These are phyloP conservation scores for Blastomyces silverae DNA, from an alignment of 2,329 filamentous ascomycete species.

Conservation along the genomic window DNA sequence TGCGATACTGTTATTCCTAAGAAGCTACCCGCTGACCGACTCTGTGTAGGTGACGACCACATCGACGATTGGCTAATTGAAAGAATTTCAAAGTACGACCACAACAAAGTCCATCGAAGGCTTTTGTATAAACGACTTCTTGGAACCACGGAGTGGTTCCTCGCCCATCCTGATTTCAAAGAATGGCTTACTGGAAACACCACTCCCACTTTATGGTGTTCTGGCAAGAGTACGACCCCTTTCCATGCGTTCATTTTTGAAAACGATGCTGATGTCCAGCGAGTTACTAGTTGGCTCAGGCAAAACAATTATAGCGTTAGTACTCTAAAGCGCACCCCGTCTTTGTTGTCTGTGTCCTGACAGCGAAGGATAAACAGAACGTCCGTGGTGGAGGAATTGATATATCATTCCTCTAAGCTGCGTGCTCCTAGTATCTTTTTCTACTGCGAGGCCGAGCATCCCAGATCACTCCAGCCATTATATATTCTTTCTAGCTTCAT, in stretches of 20 bases:
- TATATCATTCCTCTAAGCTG: background rate
- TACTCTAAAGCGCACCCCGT: background rate
- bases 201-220: slow-evolving; percentile 1
- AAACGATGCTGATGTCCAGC: background rate
- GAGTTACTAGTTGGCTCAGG: background rate
- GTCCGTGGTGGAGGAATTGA: slow-evolving; percentile 1
- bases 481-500: slow-evolving; percentile 4
- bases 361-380: background rate
- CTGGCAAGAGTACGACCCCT: background rate
- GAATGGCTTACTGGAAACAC: slow-evolving; percentile 1
- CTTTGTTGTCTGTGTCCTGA: background rate
- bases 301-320: slow-evolving; percentile 11
- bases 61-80: slow-evolving; percentile 2
- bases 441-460: background rate
- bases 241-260: background rate
- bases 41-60: background rate
- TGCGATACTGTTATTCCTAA: background rate
- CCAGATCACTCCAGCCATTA: background rate
- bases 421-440: background rate
- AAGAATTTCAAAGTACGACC: background rate
- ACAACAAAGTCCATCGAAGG: slow-evolving; percentile 1
- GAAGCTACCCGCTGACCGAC: background rate
- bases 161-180: slow-evolving; percentile 7
- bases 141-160: slow-evolving; percentile 1
- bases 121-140: slow-evolving; percentile 4